Evolutionary conservation across 768 basidiomycete species (phyloP).

Genomic region (Strobilomyces dryophilus): DNA sequence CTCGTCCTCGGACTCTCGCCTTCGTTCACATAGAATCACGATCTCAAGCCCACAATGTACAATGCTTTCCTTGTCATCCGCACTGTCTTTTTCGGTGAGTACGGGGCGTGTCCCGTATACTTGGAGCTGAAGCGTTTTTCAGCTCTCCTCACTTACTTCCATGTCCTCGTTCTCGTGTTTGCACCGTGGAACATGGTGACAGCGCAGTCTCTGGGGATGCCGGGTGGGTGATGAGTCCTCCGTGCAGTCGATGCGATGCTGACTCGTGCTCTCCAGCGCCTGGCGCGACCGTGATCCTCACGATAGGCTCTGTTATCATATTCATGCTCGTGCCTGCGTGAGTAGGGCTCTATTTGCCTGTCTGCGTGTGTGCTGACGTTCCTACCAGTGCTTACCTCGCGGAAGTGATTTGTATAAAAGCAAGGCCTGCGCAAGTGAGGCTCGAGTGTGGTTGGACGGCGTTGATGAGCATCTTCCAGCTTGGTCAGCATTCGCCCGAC

Average conservation of each 20-base stretch:
- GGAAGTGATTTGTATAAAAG: slow-evolving; percentile 33
- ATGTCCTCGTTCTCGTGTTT: slow-evolving; percentile 49
- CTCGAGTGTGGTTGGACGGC: slow-evolving; percentile 58
- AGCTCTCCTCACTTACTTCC: slow-evolving; percentile 47
- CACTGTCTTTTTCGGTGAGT: slow-evolving; percentile 54
- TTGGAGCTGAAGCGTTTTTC: slow-evolving; percentile 2
- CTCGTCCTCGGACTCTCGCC: background rate
- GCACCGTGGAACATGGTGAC: slow-evolving; percentile 54
- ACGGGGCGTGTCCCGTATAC: background rate
- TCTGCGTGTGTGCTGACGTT: background rate
- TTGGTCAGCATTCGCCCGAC: slow-evolving; percentile 36
- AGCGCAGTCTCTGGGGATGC: slow-evolving; percentile 30
- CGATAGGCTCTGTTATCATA: slow-evolving; percentile 42
- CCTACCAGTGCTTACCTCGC: slow-evolving; percentile 28
- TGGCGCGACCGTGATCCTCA: slow-evolving; percentile 44
- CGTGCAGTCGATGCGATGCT: background rate
- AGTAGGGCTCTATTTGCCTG: slow-evolving; percentile 10
- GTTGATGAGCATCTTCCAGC: slow-evolving; percentile 44
- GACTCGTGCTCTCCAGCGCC: slow-evolving; percentile 33
- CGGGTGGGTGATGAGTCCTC: slow-evolving; percentile 31
- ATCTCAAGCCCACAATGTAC: slow-evolving; percentile 30
- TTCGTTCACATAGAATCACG: slow-evolving; percentile 8
- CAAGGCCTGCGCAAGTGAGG: slow-evolving; percentile 39
- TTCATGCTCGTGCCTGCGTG: slow-evolving; percentile 31
- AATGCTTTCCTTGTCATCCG: slow-evolving; percentile 57